Percentiles rank a stretch among this genome's conserved stretches.
phyloP scores from a whole-genome alignment of 1,284 basidiomycete species.

The Tilletia horrida region DNA sequence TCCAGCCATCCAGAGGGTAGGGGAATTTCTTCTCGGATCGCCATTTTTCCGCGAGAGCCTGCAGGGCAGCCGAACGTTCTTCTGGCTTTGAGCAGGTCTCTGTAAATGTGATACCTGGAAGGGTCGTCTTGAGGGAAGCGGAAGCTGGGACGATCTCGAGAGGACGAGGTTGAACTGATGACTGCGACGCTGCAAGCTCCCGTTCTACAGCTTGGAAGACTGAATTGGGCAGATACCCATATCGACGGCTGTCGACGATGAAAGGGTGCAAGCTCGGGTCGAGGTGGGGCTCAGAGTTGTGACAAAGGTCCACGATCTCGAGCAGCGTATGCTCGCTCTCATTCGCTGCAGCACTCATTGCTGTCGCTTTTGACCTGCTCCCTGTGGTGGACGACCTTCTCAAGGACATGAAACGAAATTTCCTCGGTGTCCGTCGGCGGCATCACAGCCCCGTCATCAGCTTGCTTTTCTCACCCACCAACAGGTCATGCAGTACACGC shows the following conservation, averaged over 20 bases:
- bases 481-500: neutral
- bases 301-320: slow-evolving; percentile 38
- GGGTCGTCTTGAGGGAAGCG: slow-evolving; percentile 24
- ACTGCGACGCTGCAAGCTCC: slow-evolving; percentile 22
- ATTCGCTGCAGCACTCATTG: neutral
- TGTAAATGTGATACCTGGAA: neutral
- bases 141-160: slow-evolving; percentile 22
- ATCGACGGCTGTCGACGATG: slow-evolving; percentile 30
- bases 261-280: slow-evolving; percentile 49
- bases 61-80: slow-evolving; percentile 24
- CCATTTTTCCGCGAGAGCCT: slow-evolving; percentile 33
- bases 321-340: slow-evolving; percentile 27
- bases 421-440: neutral
- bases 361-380: neutral
- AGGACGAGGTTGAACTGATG: slow-evolving; percentile 20
- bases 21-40: slow-evolving; percentile 35
- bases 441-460: neutral
- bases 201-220: slow-evolving; percentile 5
- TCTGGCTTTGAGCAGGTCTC: neutral
- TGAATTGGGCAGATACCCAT: slow-evolving; percentile 1
- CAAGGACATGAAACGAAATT: neutral
- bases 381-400: neutral
- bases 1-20: slow-evolving; percentile 54
- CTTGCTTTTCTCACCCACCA: neutral
- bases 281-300: slow-evolving; percentile 32